Evolutionary conservation across 805 yeast species (phyloP), one percentile per base, ranked within the genome.

Genomic region (Lachancea thermotolerans): DNA sequence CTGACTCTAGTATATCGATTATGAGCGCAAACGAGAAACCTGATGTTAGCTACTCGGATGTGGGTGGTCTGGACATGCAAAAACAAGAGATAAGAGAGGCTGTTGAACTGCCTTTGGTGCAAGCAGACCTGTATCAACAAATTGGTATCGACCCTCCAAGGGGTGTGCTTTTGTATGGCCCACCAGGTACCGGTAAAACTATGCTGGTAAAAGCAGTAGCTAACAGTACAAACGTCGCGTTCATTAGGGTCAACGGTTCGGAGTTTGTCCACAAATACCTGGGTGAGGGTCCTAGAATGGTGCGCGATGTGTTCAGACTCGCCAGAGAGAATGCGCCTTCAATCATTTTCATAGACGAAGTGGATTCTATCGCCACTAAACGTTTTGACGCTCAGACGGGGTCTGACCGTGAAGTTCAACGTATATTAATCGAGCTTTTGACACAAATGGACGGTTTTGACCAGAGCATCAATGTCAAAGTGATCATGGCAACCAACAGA

Each of bases 251-350:
- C 28, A 93, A 88, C 57, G 99, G 99, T 50, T 91, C 98, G 1
- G 99, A 93, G 66, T 93, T 93, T 60, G 99, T 93, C 45, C 99
- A 93, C 65, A 93, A 93, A 68, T 93, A 93, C 67, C 76, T 93
- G 45, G 99, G 99, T 65, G 99, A 93, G 72, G 99, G 99, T 60
- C 98, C 99, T 49, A 79, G 99, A 72, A 93, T 93, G 98, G 99
- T 93, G 31, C 82, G 99, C 67, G 99, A 93, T 66, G 98, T 93
- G 31, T 93, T 93, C 72, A 75, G 98, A 62, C 77, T 93, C 51
- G 99, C 99, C 7, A 79, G 98, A 62, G 99, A 93, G 65, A 93
- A 93, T 69, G 81, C 97, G 0, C 99, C 99, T 6, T 81, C 96
- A 9, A 93, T 93, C 60, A 93, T 93, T 50, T 93, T 93, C 69